Base-by-base conservation (phyloP, 345 rosid species). In the Euphorbia tirucalli region DNA sequence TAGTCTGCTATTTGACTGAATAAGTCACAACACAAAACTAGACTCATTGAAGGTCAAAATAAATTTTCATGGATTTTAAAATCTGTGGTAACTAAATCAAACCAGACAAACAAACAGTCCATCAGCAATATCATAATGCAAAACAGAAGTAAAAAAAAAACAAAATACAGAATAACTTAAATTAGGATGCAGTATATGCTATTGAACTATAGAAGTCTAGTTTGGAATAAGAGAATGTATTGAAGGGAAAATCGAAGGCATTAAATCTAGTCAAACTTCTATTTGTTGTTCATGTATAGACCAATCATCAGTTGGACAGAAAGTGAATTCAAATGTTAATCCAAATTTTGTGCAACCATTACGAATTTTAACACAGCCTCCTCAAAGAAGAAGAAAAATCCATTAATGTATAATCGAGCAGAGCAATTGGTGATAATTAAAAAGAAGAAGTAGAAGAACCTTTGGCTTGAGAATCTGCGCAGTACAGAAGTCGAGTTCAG, bases 381-480 rank as follows among this genome's bases (percentile, higher is more conserved):
- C n/a, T n/a, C n/a, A n/a, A n/a, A n/a, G n/a, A n/a, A n/a, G n/a
- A n/a, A n/a, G n/a, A n/a, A n/a, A n/a, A n/a, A n/a, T n/a, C n/a
- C n/a, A n/a, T n/a, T n/a, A n/a, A n/a, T n/a, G n/a, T n/a, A n/a
- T n/a, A n/a, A n/a, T n/a, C n/a, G n/a, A n/a, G n/a, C n/a, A n/a
- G n/a, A n/a, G n/a, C n/a, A n/a, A n/a, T n/a, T n/a, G n/a, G n/a
- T n/a, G n/a, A n/a, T 55, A 55, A 7, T 5, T n/a, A 22, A 16
- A 7, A 35, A 35, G 39, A 35, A 35, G 58, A 35, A 46, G 8
- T 5, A 21, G n/a, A 30, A 49, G 39, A 30, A 93, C 97, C 96
- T 93, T 93, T 68, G 96, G 86, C 71, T 86, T 88, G 76, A 93
- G 97, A 87, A 93, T 91, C 85, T 93, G 97, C 32, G 98, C 94